These are phyloP conservation scores for Theobroma grandiflorum DNA, from an alignment of 441 rosid species.

Conservation along the genomic window DNA sequence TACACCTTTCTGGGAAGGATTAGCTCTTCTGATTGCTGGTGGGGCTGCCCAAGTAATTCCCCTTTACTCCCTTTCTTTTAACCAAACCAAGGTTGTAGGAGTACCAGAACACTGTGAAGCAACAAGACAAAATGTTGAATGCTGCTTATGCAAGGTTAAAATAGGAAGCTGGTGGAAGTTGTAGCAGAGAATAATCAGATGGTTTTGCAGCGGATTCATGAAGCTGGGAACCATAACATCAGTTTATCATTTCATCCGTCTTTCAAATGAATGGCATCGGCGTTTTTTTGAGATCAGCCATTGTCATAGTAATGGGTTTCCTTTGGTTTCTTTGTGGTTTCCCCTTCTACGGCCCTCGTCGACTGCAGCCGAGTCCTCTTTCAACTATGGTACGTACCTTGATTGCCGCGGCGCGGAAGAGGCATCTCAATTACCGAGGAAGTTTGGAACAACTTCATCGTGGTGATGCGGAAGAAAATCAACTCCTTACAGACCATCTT, in stretches of 20 bases:
- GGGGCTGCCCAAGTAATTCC: constrained; percentile 26
- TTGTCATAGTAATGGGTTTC: neutral
- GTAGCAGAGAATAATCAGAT: neutral
- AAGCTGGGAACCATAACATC: neutral
- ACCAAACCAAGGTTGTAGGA: constrained; percentile 2
- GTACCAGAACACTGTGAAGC: neutral
- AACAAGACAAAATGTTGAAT: neutral
- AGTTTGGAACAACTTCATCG: neutral
- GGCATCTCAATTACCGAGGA: neutral
- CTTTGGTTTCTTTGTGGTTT: constrained; percentile 22
- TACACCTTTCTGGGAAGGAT: constrained; percentile 18
- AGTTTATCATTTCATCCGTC: neutral
- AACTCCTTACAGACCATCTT: neutral
- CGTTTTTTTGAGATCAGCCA: neutral
- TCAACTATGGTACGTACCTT: neutral
- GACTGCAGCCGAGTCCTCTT: neutral
- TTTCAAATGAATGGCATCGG: neutral
- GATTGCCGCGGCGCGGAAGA: neutral
- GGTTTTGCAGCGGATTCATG: neutral
- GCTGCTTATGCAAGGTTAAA: neutral
- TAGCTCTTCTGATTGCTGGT: constrained; percentile 1
- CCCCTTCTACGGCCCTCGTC: neutral
- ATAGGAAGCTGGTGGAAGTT: constrained; percentile 10
- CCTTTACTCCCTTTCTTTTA: constrained; percentile 15
- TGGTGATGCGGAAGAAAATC: neutral